A percentile compares a stretch with the other conserved stretches of the same genome.
Conservation (phyloP, 352 stramenopile genomes). For the Phytophthora pseudosyringae region DNA sequence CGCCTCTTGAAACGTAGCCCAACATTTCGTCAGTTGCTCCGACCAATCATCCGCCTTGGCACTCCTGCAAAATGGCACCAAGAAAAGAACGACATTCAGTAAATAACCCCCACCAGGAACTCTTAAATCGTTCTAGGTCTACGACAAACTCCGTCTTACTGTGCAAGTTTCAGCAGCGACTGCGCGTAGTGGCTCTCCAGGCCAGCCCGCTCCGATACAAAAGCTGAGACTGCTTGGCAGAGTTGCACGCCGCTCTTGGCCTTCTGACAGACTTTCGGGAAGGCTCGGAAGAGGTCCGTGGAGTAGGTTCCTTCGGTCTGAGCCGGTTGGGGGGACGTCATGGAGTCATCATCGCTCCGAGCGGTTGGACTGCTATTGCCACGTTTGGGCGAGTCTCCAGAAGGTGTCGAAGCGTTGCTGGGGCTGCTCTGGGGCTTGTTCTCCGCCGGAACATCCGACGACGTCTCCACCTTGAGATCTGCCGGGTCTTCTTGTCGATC, state of each 20-base stretch:
- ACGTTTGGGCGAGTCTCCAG: conserved; percentile 1
- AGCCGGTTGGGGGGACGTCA: conserved; percentile 13
- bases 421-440: conserved; percentile 14
- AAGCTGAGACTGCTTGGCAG: conserved; percentile 70
- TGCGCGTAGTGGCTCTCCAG: conserved; percentile 72
- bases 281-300: conserved; percentile 75
- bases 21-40: conserved; percentile 60
- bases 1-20: conserved; percentile 61
- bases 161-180: conserved; percentile 61
- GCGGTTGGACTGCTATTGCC: conserved; percentile 19
- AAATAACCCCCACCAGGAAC: not conserved
- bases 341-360: conserved; percentile 1
- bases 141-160: conserved; percentile 37
- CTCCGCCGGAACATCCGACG: conserved; percentile 1
- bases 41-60: conserved; percentile 78
- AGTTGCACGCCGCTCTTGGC: conserved; percentile 79
- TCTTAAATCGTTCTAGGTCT: not conserved
- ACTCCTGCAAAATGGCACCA: conserved; percentile 33
- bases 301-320: conserved; percentile 51
- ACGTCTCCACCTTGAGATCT: conserved; percentile 22
- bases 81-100: conserved; percentile 1
- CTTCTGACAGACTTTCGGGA: conserved; percentile 74
- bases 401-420: not conserved
- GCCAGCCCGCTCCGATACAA: conserved; percentile 64
- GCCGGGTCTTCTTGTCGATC: conserved; percentile 11